Percentiles rank a stretch among this genome's conserved stretches.
phyloP scores from a whole-genome alignment of 148 eudicot species.

The Cornus suecica region DNA sequence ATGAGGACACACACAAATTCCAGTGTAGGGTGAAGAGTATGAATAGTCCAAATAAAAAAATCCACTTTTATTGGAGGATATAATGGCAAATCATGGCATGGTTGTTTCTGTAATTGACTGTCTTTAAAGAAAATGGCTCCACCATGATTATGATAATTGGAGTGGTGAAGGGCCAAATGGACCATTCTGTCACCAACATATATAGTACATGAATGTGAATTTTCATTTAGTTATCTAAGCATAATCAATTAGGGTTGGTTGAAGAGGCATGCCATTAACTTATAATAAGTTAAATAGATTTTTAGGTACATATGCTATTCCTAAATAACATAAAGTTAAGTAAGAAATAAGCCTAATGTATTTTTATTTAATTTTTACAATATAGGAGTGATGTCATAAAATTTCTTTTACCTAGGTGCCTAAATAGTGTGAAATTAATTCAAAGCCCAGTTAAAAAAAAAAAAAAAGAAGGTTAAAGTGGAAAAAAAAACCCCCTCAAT shows the following conservation, averaged over 20 bases:
- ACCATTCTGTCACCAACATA: conserved; percentile 4
- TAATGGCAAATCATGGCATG: not conserved
- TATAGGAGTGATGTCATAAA: too few relatives aligned
- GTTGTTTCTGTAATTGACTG: not conserved
- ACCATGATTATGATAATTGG: too few relatives aligned
- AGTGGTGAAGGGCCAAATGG: conserved; percentile 4
- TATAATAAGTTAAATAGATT: not conserved
- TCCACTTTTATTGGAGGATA: not conserved
- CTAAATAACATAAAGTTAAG: too few relatives aligned
- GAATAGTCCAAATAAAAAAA: not conserved
- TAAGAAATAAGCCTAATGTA: too few relatives aligned
- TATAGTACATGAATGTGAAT: not conserved
- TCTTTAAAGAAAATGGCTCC: not conserved
- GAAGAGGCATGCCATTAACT: not conserved
- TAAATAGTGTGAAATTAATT: too few relatives aligned
- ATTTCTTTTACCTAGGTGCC: too few relatives aligned
- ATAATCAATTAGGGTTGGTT: too few relatives aligned
- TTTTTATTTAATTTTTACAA: too few relatives aligned
- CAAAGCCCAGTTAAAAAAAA: too few relatives aligned
- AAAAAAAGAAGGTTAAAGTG: too few relatives aligned
- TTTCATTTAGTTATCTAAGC: not conserved
- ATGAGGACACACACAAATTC: not conserved
- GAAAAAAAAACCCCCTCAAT: too few relatives aligned
- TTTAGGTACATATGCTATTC: too few relatives aligned
- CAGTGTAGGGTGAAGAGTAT: not conserved